Percentiles rank a stretch among this genome's conserved stretches.
Evolutionary conservation across 2,329 filamentous ascomycete species (phyloP).

Genomic region (Paecilomyces dactylethromorphus): DNA sequence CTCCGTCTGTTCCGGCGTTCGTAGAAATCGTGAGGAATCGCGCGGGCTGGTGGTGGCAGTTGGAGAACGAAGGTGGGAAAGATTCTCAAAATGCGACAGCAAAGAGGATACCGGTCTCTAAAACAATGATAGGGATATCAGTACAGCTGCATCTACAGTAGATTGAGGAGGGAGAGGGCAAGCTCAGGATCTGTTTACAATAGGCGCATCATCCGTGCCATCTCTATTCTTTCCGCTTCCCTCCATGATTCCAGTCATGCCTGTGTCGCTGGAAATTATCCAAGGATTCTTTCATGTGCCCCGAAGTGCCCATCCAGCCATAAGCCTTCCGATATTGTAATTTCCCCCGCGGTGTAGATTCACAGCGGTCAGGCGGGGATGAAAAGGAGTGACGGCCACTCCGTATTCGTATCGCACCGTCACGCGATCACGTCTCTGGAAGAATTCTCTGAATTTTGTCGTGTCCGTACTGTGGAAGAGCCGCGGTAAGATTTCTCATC

Average conservation of each 20-base stretch:
- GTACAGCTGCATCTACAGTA: slow-evolving; percentile 1
- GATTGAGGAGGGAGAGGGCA: slow-evolving; percentile 7
- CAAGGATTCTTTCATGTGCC: slow-evolving; percentile 23
- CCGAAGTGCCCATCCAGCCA: background rate
- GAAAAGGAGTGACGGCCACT: background rate
- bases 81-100: slow-evolving; percentile 43
- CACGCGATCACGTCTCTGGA: background rate
- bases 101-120: slow-evolving; percentile 44
- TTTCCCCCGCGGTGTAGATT: background rate
- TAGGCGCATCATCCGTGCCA: slow-evolving; percentile 28
- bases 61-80: slow-evolving; percentile 30
- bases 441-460: background rate
- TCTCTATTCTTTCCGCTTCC: slow-evolving; percentile 25
- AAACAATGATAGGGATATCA: slow-evolving; percentile 6
- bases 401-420: background rate
- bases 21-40: slow-evolving; percentile 22
- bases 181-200: slow-evolving; percentile 21
- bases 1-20: slow-evolving; percentile 25
- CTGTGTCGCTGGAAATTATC: slow-evolving; percentile 15
- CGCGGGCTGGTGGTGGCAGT: slow-evolving; percentile 18
- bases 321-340: background rate
- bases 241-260: slow-evolving; percentile 27
- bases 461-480: background rate
- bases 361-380: background rate
- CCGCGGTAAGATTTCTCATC: background rate